Conservation (phyloP, 805 yeast species). For the Wickerhamiella occidentalis region DNA sequence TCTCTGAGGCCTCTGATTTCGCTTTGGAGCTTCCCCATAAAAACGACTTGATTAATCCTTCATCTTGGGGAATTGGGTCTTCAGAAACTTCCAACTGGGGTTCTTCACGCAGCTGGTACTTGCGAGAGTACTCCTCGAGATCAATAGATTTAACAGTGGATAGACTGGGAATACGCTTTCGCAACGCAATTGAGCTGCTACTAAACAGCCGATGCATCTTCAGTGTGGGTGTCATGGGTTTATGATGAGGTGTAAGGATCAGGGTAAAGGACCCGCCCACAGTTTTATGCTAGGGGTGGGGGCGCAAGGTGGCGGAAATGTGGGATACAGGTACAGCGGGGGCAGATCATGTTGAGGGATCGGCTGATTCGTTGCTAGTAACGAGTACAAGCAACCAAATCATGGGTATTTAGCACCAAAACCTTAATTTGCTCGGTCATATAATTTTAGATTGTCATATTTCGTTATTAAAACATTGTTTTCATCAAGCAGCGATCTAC, state of each 20-base stretch:
- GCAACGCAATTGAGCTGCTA: neutral
- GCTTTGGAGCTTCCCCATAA: conserved; percentile 30
- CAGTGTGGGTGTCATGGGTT: neutral
- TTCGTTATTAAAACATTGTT: too few species aligned
- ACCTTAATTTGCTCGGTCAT: neutral
- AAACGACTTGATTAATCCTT: conserved; percentile 27
- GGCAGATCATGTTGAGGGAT: neutral
- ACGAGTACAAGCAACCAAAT: neutral
- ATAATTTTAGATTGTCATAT: neutral
- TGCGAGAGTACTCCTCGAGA: conserved; percentile 23
- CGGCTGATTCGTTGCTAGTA: neutral
- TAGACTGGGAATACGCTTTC: conserved; percentile 26
- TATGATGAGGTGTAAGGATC: neutral
- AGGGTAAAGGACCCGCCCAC: neutral
- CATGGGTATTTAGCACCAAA: neutral
- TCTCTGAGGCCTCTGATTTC: conserved; percentile 26
- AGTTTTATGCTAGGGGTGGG: neutral
- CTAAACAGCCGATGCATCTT: neutral
- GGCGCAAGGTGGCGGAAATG: neutral
- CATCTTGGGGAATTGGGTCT: neutral
- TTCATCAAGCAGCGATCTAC: too few species aligned
- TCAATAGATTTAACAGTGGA: conserved; percentile 26
- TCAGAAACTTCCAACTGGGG: conserved; percentile 8
- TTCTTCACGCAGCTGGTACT: conserved; percentile 13
- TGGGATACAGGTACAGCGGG: neutral